Percentiles rank a stretch among this genome's conserved stretches.
Evolutionary conservation across 257 asterid genomes (phyloP).

Genomic region (Apocynum venetum): DNA sequence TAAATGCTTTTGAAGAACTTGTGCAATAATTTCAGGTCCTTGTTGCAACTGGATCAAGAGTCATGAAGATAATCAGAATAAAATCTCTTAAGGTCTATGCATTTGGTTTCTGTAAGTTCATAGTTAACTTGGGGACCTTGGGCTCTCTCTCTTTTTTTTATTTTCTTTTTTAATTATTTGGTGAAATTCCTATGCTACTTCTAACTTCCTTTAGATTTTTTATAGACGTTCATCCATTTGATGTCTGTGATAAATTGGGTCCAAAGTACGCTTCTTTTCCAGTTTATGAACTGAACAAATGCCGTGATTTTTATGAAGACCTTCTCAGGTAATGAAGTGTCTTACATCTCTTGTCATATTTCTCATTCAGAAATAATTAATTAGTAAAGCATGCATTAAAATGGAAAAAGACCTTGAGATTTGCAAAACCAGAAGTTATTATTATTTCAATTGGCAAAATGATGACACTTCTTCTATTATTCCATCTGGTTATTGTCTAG

Average conservation of each 20-base stretch:
- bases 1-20: not conserved
- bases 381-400: not conserved
- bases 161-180: conserved; percentile 3
- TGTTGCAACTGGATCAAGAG: conserved; percentile 97
- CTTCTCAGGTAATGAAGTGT: conserved; percentile 63
- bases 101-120: conserved; percentile 89
- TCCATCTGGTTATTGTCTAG: not conserved
- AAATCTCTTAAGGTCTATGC: conserved; percentile 90
- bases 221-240: conserved; percentile 88
- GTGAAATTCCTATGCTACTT: conserved; percentile 5
- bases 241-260: conserved; percentile 88
- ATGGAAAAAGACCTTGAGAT: not conserved
- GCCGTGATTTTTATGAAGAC: conserved; percentile 69
- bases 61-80: conserved; percentile 73
- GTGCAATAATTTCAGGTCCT: conserved; percentile 57
- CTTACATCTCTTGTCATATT: not conserved
- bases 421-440: not conserved
- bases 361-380: not conserved
- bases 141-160: not conserved
- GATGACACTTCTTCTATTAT: not conserved
- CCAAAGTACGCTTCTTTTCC: conserved; percentile 73
- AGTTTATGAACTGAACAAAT: conserved; percentile 57
- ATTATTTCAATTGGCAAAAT: not conserved
- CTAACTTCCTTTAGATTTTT: conserved; percentile 20
- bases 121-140: conserved; percentile 10